These are phyloP conservation scores for Epichloe brachyelytri DNA, from an alignment of 2,329 filamentous ascomycete genomes.

Conservation along the genomic window DNA sequence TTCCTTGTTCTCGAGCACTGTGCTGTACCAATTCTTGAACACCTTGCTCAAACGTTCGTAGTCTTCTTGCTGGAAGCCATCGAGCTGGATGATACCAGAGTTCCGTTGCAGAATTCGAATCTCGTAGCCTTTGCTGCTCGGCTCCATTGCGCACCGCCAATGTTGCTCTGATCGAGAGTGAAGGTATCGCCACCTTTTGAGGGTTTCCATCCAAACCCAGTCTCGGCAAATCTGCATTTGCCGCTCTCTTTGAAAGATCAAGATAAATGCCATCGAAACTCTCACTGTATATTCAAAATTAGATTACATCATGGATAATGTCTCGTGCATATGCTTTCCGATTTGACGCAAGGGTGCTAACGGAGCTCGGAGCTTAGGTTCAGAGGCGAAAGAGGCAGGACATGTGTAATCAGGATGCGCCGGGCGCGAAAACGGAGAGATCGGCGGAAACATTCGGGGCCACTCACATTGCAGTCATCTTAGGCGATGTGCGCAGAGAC, in stretches of 20 bases:
- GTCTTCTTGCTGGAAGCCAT: conserved; percentile 92
- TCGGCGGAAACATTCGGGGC: not conserved
- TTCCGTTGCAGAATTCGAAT: conserved; percentile 80
- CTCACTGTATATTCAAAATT: conserved; percentile 40
- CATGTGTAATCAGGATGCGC: not conserved
- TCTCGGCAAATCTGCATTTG: conserved; percentile 90
- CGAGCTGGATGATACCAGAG: conserved; percentile 79
- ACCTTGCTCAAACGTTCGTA: conserved; percentile 81
- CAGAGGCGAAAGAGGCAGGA: not conserved
- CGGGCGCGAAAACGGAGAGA: not conserved
- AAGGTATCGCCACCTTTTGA: conserved; percentile 79
- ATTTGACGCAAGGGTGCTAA: not conserved
- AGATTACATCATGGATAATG: not conserved
- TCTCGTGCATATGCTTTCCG: not conserved
- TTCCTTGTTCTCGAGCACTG: conserved; percentile 82
- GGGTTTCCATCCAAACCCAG: conserved; percentile 91
- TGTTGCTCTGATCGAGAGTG: conserved; percentile 78
- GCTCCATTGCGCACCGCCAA: conserved; percentile 86
- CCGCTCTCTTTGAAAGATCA: conserved; percentile 88
- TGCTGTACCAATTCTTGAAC: conserved; percentile 97
- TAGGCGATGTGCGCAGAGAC: conserved; percentile 6
- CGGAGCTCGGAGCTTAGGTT: not conserved
- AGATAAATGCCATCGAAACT: conserved; percentile 96
- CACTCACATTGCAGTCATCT: conserved; percentile 28
- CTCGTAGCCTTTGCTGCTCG: conserved; percentile 82